Evolutionary conservation across 23 red algal genomes (phyloP), one percentile per base, ranked within the genome.

Genomic region (Gracilaria domingensis): DNA sequence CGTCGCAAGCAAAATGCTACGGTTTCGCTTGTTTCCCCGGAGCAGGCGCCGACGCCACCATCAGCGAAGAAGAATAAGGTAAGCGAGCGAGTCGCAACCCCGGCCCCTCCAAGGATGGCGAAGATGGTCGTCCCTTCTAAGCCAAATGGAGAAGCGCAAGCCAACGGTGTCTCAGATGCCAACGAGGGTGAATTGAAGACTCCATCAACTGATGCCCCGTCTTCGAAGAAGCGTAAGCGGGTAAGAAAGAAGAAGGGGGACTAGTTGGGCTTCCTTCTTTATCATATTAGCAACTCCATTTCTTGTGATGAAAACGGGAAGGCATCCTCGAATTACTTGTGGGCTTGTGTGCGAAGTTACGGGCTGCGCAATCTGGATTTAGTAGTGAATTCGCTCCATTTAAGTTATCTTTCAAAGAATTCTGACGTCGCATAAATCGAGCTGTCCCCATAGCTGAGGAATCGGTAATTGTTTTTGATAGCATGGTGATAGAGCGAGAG

Each of bases 371-470:
- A 2, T 32, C 4, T 65, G 24, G 24, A 30, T 30, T 32, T 58
- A 29, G 0, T 29, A 2, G 59, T 62, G 24, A 2, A 2, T 30
- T 62, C 24, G 59, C 24, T 62, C 59, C 16, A 24, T 20, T 2
- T 2, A 69, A 4, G 64, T 37, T 69, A 69, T 16, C 32, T 34
- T 37, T 73, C 69, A 60, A 87, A 87, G 45, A 87, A 87, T 4
- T 73, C 64, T 17, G 84, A 50, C 33, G 48, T 44, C 25, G 84
- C 81, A 53, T 81, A 95, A 82, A 98, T 86, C 6, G 91, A 99
- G 40, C 84, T 93, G 76, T 99, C 97, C 23, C 97, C 97, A 55
- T 99, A 99, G 29, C 88, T 94, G 35, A 99, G 75, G 50, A 99
- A 99, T 12, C 97, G 83, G 89, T 99, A 99, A 17, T 82, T 66